phyloP scores from a whole-genome alignment of 352 stramenopile genomes.

The Stephanocyclus meneghinianus region DNA sequence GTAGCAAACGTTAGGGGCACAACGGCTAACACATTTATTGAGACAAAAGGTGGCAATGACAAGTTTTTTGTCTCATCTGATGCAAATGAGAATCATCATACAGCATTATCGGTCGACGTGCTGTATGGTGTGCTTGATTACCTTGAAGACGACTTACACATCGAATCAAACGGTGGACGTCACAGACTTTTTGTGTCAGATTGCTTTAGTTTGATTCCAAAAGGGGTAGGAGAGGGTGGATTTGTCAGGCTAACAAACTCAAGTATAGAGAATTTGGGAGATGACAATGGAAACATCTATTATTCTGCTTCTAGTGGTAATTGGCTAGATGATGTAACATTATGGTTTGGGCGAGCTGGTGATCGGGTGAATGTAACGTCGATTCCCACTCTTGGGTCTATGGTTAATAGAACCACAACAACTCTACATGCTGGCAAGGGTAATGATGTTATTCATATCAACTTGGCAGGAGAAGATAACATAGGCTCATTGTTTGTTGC shows the following conservation, averaged over 20 bases:
- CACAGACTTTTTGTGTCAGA: slow-evolving; percentile 58
- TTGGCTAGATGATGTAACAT: slow-evolving; percentile 36
- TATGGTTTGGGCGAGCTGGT: slow-evolving; percentile 42
- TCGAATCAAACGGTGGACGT: slow-evolving; percentile 30
- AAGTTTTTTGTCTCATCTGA: slow-evolving; percentile 52
- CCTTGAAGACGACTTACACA: slow-evolving; percentile 38
- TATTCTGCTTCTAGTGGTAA: slow-evolving; percentile 33
- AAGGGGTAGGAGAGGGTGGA: slow-evolving; percentile 15
- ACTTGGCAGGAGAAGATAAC: slow-evolving; percentile 15
- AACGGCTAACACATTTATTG: slow-evolving; percentile 30
- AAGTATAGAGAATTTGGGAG: slow-evolving; percentile 36
- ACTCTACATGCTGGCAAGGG: slow-evolving; percentile 49
- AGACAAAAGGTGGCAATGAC: slow-evolving; percentile 43
- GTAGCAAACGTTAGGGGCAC: slow-evolving; percentile 52
- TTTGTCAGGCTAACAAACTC: slow-evolving; percentile 28
- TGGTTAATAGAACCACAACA: slow-evolving; percentile 25
- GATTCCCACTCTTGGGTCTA: slow-evolving; percentile 18
- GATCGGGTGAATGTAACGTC: slow-evolving; percentile 42
- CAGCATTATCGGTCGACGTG: slow-evolving; percentile 25
- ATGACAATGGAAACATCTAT: slow-evolving; percentile 49
- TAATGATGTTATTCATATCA: slow-evolving; percentile 45
- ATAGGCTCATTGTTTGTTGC: slow-evolving; percentile 39
- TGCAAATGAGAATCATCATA: slow-evolving; percentile 42
- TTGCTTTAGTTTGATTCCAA: slow-evolving; percentile 31
- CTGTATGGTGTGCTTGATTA: slow-evolving; percentile 55